phyloP scores from a whole-genome alignment of 768 basidiomycete species.

The Pisolithus albus region DNA sequence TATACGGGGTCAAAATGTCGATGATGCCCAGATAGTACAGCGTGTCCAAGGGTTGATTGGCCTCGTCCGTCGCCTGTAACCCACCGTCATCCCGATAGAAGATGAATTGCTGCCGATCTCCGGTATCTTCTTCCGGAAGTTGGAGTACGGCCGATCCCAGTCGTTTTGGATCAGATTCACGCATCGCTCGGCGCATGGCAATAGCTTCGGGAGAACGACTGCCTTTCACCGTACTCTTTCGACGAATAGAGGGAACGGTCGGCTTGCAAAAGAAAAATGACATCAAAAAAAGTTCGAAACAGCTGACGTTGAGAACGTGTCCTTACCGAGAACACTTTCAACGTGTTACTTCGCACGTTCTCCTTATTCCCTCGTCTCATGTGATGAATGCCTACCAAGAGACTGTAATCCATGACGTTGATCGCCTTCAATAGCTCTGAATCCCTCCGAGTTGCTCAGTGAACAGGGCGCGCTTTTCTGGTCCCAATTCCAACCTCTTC shows the following conservation, averaged over 20 bases:
- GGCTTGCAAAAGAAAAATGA: conserved; percentile 40
- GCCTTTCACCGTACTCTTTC: conserved; percentile 54
- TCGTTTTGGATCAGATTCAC: conserved; percentile 70
- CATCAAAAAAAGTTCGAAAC: neutral
- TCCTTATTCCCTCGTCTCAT: conserved; percentile 88
- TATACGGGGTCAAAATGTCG: conserved; percentile 93
- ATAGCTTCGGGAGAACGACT: conserved; percentile 64
- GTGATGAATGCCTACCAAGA: conserved; percentile 91
- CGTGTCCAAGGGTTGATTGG: conserved; percentile 61
- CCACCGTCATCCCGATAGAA: conserved; percentile 99
- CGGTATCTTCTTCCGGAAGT: conserved; percentile 58
- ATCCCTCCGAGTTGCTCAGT: conserved; percentile 89
- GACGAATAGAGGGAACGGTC: conserved; percentile 56
- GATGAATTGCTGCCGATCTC: conserved; percentile 59
- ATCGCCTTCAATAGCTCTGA: conserved; percentile 76
- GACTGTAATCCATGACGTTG: conserved; percentile 93
- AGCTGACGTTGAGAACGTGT: neutral
- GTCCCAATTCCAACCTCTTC: conserved; percentile 82
- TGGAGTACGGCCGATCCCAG: conserved; percentile 47
- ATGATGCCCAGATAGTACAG: conserved; percentile 96
- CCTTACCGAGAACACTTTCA: conserved; percentile 87
- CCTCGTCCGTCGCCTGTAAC: conserved; percentile 81
- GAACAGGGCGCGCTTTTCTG: conserved; percentile 87
- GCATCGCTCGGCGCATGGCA: conserved; percentile 81
- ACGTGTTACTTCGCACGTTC: conserved; percentile 82